A percentile compares a stretch with the other conserved stretches of the same genome.
Evolutionary conservation across 208 protist species (phyloP).

Genomic region (Trypanosoma boissoni): DNA sequence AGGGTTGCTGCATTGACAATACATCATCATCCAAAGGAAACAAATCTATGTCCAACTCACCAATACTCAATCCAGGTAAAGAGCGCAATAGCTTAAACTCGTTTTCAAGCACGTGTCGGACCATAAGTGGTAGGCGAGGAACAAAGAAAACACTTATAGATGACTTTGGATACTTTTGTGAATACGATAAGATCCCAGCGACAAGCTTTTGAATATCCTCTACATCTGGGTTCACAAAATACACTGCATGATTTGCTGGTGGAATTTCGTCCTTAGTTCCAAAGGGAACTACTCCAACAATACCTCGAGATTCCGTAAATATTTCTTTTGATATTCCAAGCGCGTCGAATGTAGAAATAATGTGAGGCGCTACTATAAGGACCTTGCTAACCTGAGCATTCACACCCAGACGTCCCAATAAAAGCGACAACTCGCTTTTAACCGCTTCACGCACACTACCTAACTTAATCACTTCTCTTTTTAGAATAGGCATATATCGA

Average conservation of each 20-base stretch:
- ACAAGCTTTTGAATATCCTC: conserved; percentile 42
- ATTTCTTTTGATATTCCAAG: conserved; percentile 9
- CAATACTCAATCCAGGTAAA: conserved; percentile 50
- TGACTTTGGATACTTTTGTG: conserved; percentile 46
- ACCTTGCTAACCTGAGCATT: conserved; percentile 7
- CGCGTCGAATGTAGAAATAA: conserved; percentile 21
- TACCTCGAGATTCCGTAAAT: conserved; percentile 14
- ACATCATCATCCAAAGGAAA: conserved; percentile 68
- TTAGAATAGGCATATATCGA: not conserved
- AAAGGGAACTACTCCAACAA: conserved; percentile 26
- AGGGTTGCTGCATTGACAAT: conserved; percentile 68
- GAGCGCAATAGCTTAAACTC: conserved; percentile 62
- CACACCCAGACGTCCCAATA: conserved; percentile 8
- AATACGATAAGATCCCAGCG: conserved; percentile 51
- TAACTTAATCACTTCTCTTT: conserved; percentile 12
- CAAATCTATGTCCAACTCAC: conserved; percentile 79
- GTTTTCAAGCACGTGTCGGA: conserved; percentile 65
- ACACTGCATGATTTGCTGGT: conserved; percentile 19
- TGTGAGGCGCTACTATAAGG: conserved; percentile 12
- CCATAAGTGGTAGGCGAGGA: conserved; percentile 71
- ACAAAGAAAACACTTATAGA: conserved; percentile 54
- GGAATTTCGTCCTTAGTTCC: conserved; percentile 3
- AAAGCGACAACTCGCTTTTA: conserved; percentile 11
- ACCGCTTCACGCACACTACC: conserved; percentile 17
- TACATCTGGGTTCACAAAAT: conserved; percentile 31